Evolutionary conservation across 441 rosid genomes (phyloP), one percentile per base, ranked within the genome.

Genomic region (Biscutella laevigata): DNA sequence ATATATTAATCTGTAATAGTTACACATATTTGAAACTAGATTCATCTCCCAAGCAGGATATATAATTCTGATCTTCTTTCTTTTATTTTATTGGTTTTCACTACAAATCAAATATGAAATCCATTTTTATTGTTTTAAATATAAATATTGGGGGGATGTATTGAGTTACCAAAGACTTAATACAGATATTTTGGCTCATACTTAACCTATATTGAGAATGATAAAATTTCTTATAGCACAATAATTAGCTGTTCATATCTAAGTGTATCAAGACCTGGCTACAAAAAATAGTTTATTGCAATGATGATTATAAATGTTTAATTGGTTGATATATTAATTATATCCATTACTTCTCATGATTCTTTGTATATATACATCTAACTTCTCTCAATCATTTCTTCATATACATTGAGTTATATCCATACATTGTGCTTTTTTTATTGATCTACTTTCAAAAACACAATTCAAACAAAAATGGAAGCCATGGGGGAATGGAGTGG

Each of bases 401-500:
- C n/a, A n/a, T n/a, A n/a, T n/a, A n/a, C n/a, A n/a, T n/a, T n/a
- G n/a, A n/a, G n/a, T n/a, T n/a, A n/a, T n/a, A n/a, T n/a, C n/a
- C n/a, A n/a, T n/a, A n/a, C n/a, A n/a, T n/a, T n/a, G n/a, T n/a
- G n/a, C n/a, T n/a, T n/a, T n/a, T n/a, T n/a, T n/a, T n/a, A n/a
- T n/a, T n/a, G n/a, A n/a, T n/a, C n/a, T n/a, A n/a, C n/a, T n/a
- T n/a, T n/a, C n/a, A n/a, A n/a, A n/a, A n/a, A n/a, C n/a, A n/a
- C n/a, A n/a, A n/a, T n/a, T n/a, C n/a, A n/a, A n/a, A n/a, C n/a
- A n/a, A n/a, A 36, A 79, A 82, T 85, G 90, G 88, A 83, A 64
- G 44, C 75, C 20, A 59, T 71, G 68, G 88, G 76, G 41, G 84
- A 83, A 25, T 85, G 92, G 92, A 39, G 33, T 9, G 91, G 77